Base-by-base conservation (phyloP, 768 basidiomycete genomes). In the Auriscalpium microsporum region DNA sequence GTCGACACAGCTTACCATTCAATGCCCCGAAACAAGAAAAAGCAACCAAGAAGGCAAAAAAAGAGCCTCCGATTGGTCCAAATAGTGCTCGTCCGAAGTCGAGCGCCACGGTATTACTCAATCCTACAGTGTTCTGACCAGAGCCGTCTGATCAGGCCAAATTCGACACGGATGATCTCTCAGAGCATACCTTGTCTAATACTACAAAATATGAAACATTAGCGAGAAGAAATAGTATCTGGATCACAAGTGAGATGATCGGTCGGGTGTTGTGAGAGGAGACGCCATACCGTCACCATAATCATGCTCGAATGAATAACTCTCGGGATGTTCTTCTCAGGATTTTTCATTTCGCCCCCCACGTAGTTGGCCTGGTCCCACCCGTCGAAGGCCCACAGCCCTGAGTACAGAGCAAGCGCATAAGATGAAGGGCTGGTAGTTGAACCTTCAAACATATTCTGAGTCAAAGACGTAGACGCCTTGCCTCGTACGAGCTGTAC, bases 361-460 rank as follows among this genome's bases (percentile, higher is more conserved):
- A 97, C 90, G 59, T 87, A 95, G 66, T 92, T 94, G 33, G 81
- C 86, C 69, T 90, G 87, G 64, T 94, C 94, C 94, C 94, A 99
- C 0, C 95, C 95, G 68, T 94, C 94, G 61, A 91, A 94, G 2
- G 94, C 94, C 91, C 89, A 97, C 4, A 98, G 72, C 3, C 93
- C 91, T 10, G 93, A 95, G 69, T 96, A 99, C 7, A 97, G 74
- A 0, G 94, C 95, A n/a, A 97, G 74, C 7, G 94, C 90, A 71
- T 92, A 97, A 2, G 83, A 76, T 1, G 90, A 88, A 0, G 92
- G 88, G 58, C 89, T 89, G 16, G 71, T 78, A 54, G 85, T 88
- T 16, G 90, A 86, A 8, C 78, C 83, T 11, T 75, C 71, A 62
- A 95, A 96, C 33, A 87, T 66, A n/a, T 84, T 76, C 47, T 77